Base-by-base conservation (phyloP, 805 yeast species). In the Kuraishia piskuri region DNA sequence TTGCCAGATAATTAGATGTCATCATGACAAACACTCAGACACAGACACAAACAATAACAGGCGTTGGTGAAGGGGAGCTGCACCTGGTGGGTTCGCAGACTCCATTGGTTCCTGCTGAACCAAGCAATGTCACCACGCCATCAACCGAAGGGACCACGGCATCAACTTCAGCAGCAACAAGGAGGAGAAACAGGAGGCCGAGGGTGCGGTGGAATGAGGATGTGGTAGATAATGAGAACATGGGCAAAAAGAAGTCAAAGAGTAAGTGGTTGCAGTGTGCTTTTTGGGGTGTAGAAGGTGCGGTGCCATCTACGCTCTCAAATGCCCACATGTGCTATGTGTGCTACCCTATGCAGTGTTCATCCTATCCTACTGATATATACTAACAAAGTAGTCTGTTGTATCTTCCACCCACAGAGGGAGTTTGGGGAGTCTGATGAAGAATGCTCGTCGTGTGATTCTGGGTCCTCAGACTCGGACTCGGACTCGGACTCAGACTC, bases 171-270 rank as follows among this genome's bases (percentile, higher is more conserved):
- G 17, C 37, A 2, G 23, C 21, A 12, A 45, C 40, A n/a, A 47
- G n/a, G 23, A 36, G 31, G 44, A 7, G 49, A 20, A 55, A 56
- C 46, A 22, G 56, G 6, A 69, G 76, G 52, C 75, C 82, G 12
- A 75, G 79, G 46, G 97, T 92, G 0, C 75, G 82, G 52, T 92
- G 97, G 97, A 75, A 84, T 7, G 88, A 86, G 40, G 96, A 84
- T 49, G 91, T 89, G 2, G 76, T 94, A 3, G 98, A 92, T 66
- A 92, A 92, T 66, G 99, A 92, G 69, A 69, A 87, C 63, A 74
- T 94, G 87, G 79, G 86, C 63, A 88, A 82, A 71, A 94, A 94
- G 72, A 90, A 90, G 65, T 81, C 96, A 12, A 92, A 92, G 68
- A 86, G 76, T 72, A 57, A 51, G 74, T 64, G 52, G 48, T 6